phyloP scores from a whole-genome alignment of 139 green algal genomes.

The Pseudopediastrum boryanum region DNA sequence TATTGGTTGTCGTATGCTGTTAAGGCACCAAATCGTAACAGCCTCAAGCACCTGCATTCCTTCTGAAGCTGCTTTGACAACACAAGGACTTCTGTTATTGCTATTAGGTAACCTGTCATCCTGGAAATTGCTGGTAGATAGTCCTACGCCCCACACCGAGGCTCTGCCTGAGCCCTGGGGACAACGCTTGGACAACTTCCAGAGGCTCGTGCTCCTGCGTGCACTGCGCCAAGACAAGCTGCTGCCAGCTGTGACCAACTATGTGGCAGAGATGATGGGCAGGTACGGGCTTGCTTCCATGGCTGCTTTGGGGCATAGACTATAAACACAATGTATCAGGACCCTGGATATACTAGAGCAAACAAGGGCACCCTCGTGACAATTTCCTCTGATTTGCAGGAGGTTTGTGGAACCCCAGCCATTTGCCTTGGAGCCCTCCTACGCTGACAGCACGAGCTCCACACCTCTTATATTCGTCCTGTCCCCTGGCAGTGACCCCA shows the following conservation, averaged over 20 bases:
- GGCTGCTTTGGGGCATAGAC: too few relatives aligned
- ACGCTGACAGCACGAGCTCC: constrained; percentile 69
- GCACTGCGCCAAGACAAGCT: constrained; percentile 42
- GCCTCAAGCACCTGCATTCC: too few relatives aligned
- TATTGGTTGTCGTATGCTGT: too few relatives aligned
- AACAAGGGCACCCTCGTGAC: too few relatives aligned
- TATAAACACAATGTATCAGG: too few relatives aligned
- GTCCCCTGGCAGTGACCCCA: constrained; percentile 88
- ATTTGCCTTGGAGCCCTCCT: constrained; percentile 78
- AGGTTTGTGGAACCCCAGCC: constrained; percentile 81
- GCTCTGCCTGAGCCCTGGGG: constrained; percentile 62
- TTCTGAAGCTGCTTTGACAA: too few relatives aligned
- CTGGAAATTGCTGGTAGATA: constrained; percentile 71
- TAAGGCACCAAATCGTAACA: too few relatives aligned
- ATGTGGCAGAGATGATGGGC: constrained; percentile 60
- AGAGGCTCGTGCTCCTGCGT: constrained; percentile 68
- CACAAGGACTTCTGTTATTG: too few relatives aligned
- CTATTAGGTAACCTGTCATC: too few relatives aligned
- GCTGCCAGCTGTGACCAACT: constrained; percentile 39
- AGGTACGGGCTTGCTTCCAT: too few relatives aligned
- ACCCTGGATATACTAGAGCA: too few relatives aligned
- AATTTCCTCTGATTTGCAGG: too few relatives aligned
- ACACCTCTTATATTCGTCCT: constrained; percentile 93
- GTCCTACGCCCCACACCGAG: constrained; percentile 51
- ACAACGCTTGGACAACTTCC: constrained; percentile 62